Evolutionary conservation across 202 grass and related monocot species (phyloP), one percentile per base, ranked within the genome.

Genomic region (Miscanthus sacchariflorus): DNA sequence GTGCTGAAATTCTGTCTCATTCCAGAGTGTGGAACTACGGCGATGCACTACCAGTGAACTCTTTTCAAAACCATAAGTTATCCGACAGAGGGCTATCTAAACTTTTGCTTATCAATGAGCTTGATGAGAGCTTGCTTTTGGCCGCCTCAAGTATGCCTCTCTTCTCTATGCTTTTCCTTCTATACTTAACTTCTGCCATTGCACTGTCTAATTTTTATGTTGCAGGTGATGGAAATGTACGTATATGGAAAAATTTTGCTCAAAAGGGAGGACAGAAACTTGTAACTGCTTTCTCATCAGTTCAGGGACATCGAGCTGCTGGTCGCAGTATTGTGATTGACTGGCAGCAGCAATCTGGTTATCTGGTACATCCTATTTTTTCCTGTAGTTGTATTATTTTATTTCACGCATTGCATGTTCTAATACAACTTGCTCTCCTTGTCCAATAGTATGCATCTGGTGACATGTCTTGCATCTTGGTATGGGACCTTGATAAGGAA

Each of bases 401-500:
- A 5, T 66, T 66, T 80, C 73, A n/a, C 28, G 38, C n/a, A 70
- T 70, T 77, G 15, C 84, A 28, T 81, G 25, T 74, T 74, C 59
- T 85, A 79, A 80, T 81, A 52, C 39, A 40, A 81, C 43, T 70
- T 80, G 68, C 28, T 88, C 27, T 14, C 69, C 36, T 77, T 86
- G 61, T 83, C 40, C 35, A 88, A 83, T 70, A 95, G 97, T 99
- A 93, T 83, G 84, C 97, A 82, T 94, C 93, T 72, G 88, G 93
- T 66, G 97, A 97, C 81, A 86, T 85, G 87, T 85, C 89, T 52
- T 89, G 90, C 77, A 91, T 99, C 73, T 69, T 91, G 36, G 85
- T 93, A 50, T 99, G 97, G 97, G 97, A 99, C 86, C 91, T 99
- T 86, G 93, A 99, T 56, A 96, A 96, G 79, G 97, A 99, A 78